phyloP scores from a whole-genome alignment of 805 yeast species.

The Blastobotrys parvus region DNA sequence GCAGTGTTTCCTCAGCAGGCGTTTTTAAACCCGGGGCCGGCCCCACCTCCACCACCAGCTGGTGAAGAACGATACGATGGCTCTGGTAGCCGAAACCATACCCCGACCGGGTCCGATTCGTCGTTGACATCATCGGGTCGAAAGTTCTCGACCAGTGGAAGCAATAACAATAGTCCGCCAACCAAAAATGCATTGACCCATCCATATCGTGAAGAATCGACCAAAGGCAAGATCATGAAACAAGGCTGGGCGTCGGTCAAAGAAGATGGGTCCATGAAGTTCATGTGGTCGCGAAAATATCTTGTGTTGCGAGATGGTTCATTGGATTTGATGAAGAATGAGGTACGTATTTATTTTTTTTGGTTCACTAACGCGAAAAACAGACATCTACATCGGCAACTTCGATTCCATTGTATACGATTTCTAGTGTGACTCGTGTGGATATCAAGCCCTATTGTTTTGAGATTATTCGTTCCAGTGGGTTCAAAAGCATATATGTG shows the following conservation, averaged over 20 bases:
- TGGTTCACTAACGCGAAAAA: too few species aligned
- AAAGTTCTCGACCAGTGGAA: not conserved
- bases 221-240: conserved; percentile 17
- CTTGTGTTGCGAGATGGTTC: conserved; percentile 69
- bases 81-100: conserved; percentile 5
- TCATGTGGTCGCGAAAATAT: conserved; percentile 87
- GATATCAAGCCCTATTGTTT: conserved; percentile 72
- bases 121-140: conserved; percentile 2
- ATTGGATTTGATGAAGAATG: conserved; percentile 67
- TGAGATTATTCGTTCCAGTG: conserved; percentile 47
- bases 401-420: conserved; percentile 47
- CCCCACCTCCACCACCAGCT: conserved; percentile 41
- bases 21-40: conserved; percentile 48
- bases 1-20: conserved; percentile 37
- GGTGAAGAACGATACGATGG: conserved; percentile 1
- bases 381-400: conserved; percentile 16
- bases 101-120: conserved; percentile 13
- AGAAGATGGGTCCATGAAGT: conserved; percentile 78
- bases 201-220: conserved; percentile 5
- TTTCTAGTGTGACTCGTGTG: conserved; percentile 56
- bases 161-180: not conserved
- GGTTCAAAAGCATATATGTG: conserved; percentile 57
- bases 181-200: conserved; percentile 2
- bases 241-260: conserved; percentile 88
- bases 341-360: conserved; percentile 29